Base-by-base conservation (phyloP, 805 yeast genomes). In the Ogataea paradorogensis region DNA sequence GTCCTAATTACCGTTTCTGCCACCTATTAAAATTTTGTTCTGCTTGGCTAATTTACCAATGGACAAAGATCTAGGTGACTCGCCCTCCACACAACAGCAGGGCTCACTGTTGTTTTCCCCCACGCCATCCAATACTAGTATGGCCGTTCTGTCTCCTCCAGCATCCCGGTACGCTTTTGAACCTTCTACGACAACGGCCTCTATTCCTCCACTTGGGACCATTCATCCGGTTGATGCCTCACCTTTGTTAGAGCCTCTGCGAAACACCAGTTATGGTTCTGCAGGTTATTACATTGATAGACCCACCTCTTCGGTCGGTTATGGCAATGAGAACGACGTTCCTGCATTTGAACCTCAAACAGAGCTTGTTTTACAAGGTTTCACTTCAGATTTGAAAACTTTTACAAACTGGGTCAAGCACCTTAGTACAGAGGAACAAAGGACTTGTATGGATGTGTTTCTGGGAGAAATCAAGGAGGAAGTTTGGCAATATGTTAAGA, bases 331-430 rank as follows among this genome's bases (percentile, higher is more conserved):
- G 29, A 51, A 55, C 40, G 63, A 58, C 45, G 47, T 61, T 9
- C 66, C 66, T 7, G 62, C 63, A 5, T 59, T 61, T 40, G 58
- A 59, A 32, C 60, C 63, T 10, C 45, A 50, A 29, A 61, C 62
- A 7, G 61, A 55, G 31, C 38, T 50, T 3, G 48, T 48, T 5
- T 38, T 61, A 22, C 52, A 59, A 21, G 53, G 68, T 52, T 59
- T 70, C 57, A 58, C 63, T 38, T 67, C 58, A 49, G 80, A 76
- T 48, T 61, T 76, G 52, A 55, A 68, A 44, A 58, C 65, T 29
- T 74, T 69, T 51, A 65, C 69, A 40, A 60, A 59, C 42, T 73
- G 78, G 78, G 60, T 73, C 51, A 69, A 63, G 48, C 61, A 61
- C 48, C 63, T 76, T 52, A 64, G 57, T 38, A 65, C 70, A 15